phyloP scores from a whole-genome alignment of 164 flowering plant species.

The Dillenia suffruticosa region DNA sequence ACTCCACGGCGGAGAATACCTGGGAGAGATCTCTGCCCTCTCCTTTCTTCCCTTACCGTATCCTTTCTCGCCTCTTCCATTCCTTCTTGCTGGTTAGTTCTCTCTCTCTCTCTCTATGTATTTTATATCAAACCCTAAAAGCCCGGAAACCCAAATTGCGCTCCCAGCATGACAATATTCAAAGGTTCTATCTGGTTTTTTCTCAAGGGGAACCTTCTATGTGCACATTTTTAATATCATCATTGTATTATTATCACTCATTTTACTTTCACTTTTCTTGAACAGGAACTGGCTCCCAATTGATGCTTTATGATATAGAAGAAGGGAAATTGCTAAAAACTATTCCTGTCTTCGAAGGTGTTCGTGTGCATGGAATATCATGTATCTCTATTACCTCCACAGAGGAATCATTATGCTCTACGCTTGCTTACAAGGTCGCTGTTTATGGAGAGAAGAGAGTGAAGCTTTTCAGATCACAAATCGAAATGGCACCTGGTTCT shows the following conservation, averaged over 20 bases:
- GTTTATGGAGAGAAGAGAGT: conserved; percentile 81
- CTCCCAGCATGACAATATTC: no score
- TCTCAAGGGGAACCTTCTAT: no score
- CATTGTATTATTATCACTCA: not conserved
- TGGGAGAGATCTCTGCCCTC: conserved; percentile 92
- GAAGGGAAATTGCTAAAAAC: conserved; percentile 36
- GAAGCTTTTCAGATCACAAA: conserved; percentile 41
- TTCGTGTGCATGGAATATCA: conserved; percentile 83
- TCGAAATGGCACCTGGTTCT: conserved; percentile 14
- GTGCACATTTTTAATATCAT: no score
- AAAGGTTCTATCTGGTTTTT: no score
- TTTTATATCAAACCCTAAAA: not conserved
- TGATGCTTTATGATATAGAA: conserved; percentile 56
- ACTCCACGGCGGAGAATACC: conserved; percentile 49
- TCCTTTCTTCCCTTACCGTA: conserved; percentile 62
- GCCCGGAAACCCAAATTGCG: no score
- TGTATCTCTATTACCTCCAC: conserved; percentile 17
- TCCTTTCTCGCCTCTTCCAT: conserved; percentile 54
- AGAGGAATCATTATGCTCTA: conserved; percentile 14
- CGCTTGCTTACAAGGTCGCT: conserved; percentile 34
- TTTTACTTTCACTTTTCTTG: not conserved
- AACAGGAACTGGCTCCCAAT: conserved; percentile 83
- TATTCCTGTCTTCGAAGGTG: conserved; percentile 67
- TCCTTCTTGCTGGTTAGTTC: conserved; percentile 65
- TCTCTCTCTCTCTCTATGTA: not conserved